A percentile compares a stretch with the other conserved stretches of the same genome.
Conservation (phyloP, 805 yeast species). For the Yarrowia sp. region DNA sequence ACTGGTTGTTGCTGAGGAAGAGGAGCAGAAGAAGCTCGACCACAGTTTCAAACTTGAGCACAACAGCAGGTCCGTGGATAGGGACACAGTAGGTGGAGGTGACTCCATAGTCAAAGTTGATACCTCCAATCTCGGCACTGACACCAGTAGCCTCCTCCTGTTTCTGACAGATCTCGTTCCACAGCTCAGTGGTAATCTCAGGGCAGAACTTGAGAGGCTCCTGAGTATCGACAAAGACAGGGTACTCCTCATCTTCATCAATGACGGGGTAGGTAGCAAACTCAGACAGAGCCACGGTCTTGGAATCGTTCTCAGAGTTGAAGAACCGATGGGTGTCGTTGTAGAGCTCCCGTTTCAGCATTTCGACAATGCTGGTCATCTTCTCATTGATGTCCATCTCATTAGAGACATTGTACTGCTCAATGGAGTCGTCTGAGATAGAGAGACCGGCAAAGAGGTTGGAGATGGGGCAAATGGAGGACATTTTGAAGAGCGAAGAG, state of each 20-base stretch:
- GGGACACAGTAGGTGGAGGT: conserved; percentile 20
- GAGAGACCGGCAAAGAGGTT: conserved; percentile 8
- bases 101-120: conserved; percentile 31
- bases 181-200: conserved; percentile 3
- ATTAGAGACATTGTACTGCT: background rate
- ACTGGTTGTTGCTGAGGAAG: conserved; percentile 4
- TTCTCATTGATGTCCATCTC: background rate
- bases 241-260: conserved; percentile 2
- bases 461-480: conserved; percentile 21
- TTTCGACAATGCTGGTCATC: background rate
- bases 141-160: conserved; percentile 23
- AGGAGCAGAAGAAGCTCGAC: conserved; percentile 16
- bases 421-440: background rate
- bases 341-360: conserved; percentile 7
- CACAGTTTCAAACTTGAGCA: conserved; percentile 15
- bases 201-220: conserved; percentile 9
- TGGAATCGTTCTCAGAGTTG: background rate
- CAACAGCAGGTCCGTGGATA: conserved; percentile 22
- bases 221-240: conserved; percentile 5
- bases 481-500: background rate
- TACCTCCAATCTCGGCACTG: conserved; percentile 1
- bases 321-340: conserved; percentile 3
- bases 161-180: conserved; percentile 1
- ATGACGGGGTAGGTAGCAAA: background rate
- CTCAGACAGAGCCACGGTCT: conserved; percentile 13